Evolutionary conservation across 2,329 filamentous ascomycete genomes (phyloP), one percentile per base, ranked within the genome.

Genomic region (Dactylella cylindrospora): DNA sequence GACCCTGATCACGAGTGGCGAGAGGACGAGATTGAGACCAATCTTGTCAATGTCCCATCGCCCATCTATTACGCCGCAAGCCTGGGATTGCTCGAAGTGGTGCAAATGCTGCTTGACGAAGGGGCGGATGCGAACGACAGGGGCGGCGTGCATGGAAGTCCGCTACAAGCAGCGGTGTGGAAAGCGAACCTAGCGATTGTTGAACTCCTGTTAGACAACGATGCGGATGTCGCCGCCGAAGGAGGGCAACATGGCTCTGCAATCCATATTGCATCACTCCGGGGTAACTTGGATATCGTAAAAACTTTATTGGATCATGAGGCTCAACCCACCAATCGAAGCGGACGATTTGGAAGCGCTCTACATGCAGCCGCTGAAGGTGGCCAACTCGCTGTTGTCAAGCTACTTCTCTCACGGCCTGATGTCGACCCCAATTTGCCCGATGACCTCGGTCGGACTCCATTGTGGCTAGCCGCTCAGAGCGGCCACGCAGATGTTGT

Each of bases 131-230:
- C 60, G 25, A 54, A 62, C 12, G 29, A 28, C 1, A 15, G 36
- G 47, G 40, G 64, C 2, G 51, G 53, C 2, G 0, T 13, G 7
- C 46, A 59, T 52, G 64, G 31, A 7, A 67, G 23, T 38, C 28
- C 55, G 5, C 35, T 66, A 2, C 60, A 65, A 29, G 57, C 49
- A 2, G 60, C 59, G 9, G 15, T 61, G 2, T 23, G 13, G 9
- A 31, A 33, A 40, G 67, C 67, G 15, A 43, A 66, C 2, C 7
- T 32, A 7, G 31, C 65, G 10, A 49, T 36, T 20, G 60, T 64
- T 8, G 28, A 54, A 40, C 15, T 59, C 1, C 40, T 67, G 2
- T 31, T 66, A 5, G 17, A 60, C 10, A 29, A 26, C 28, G 66
- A 64, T 0, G 67, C 67, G 3, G 26, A 66, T 31, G 46, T 51